These are phyloP conservation scores for Tolypocladium sp. DNA, from an alignment of 2,329 filamentous ascomycete species.

Conservation along the genomic window DNA sequence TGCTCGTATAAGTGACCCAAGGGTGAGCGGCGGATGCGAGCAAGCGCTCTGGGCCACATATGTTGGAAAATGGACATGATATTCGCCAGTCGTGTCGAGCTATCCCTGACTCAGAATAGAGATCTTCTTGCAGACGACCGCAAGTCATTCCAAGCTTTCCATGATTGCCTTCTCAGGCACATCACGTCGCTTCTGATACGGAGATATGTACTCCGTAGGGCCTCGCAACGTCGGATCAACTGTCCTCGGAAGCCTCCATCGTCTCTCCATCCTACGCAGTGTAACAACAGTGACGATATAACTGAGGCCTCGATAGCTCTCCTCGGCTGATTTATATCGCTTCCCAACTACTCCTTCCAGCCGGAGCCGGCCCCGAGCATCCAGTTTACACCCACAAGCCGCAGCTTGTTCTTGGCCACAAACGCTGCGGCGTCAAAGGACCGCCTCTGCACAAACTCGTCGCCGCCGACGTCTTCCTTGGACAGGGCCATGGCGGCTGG, in stretches of 20 bases:
- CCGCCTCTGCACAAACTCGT: slow-evolving; percentile 35
- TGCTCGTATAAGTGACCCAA: not conserved
- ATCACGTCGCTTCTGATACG: too few species aligned
- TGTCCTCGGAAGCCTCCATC: too few species aligned
- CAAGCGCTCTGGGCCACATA: not conserved
- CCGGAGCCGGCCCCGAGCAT: slow-evolving; percentile 36
- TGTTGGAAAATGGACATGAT: not conserved
- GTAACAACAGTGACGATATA: not conserved
- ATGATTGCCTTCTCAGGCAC: too few species aligned
- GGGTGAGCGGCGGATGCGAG: not conserved
- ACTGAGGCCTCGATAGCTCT: not conserved
- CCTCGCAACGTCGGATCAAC: too few species aligned
- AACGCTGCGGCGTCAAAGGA: slow-evolving; percentile 31
- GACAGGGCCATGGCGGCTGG: slow-evolving; percentile 21
- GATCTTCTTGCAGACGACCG: too few species aligned
- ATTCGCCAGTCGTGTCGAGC: not conserved
- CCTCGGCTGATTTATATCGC: not conserved
- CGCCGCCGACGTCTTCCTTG: slow-evolving; percentile 34
- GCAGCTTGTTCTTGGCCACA: slow-evolving; percentile 25
- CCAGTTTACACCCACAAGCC: slow-evolving; percentile 33
- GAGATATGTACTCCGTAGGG: too few species aligned
- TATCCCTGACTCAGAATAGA: too few species aligned
- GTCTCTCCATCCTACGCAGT: too few species aligned
- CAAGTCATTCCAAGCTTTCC: too few species aligned
- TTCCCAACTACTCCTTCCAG: slow-evolving; percentile 19